A percentile compares a stretch with the other conserved stretches of the same genome.
Evolutionary conservation across 2,329 filamentous ascomycete genomes (phyloP).

Genomic region (Hysterium pulicare): DNA sequence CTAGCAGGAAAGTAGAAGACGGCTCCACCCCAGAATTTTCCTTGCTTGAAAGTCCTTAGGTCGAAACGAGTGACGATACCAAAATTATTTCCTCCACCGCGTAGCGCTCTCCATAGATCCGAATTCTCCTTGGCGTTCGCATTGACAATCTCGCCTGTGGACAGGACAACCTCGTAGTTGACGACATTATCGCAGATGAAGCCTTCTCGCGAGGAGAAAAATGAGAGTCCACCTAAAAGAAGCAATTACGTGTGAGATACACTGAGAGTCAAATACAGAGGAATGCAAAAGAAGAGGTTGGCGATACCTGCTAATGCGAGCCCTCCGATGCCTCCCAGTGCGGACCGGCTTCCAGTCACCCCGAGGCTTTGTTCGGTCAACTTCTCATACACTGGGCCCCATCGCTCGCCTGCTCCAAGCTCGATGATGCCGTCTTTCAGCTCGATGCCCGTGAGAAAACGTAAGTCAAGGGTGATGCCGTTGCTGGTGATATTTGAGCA

Average conservation of each 20-base stretch:
- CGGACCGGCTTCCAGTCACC: not conserved
- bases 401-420: not conserved
- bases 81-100: conserved; percentile 39
- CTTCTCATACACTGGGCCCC: not conserved
- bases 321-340: not conserved
- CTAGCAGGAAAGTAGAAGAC: not conserved
- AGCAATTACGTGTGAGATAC: too few species aligned
- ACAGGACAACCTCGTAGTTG: conserved; percentile 24
- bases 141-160: conserved; percentile 29
- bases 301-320: not conserved
- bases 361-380: not conserved
- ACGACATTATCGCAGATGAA: not conserved
- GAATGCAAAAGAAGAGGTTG: not conserved
- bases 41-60: conserved; percentile 22
- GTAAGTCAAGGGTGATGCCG: not conserved
- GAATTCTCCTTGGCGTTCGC: conserved; percentile 24
- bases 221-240: not conserved
- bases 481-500: not conserved
- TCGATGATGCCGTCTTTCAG: not conserved
- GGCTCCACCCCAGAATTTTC: conserved; percentile 2
- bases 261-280: not conserved
- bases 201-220: not conserved
- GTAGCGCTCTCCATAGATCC: conserved; percentile 36
- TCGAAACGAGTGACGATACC: conserved; percentile 38
- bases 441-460: not conserved